phyloP scores from a whole-genome alignment of 306 rosid species.

The Neltuma alba region DNA sequence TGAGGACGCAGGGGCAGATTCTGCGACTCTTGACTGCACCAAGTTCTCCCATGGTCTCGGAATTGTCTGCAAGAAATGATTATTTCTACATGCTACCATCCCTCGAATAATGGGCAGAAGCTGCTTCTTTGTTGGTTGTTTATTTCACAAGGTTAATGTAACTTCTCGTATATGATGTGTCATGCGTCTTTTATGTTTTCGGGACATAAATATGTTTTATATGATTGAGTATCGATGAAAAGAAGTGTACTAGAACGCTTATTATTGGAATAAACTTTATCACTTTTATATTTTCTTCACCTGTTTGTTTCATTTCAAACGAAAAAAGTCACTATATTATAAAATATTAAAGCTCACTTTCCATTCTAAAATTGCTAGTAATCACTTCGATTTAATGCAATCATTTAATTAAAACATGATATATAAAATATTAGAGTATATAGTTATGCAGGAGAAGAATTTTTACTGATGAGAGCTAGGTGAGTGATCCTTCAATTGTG shows the following conservation, averaged over 20 bases:
- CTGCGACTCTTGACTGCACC: too few species aligned
- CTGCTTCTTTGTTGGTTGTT: background rate
- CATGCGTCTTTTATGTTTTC: background rate
- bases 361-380: background rate
- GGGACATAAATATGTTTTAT: background rate
- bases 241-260: background rate
- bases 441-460: background rate
- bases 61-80: too few species aligned
- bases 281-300: background rate
- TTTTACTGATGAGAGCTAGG: too few species aligned
- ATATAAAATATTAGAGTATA: background rate
- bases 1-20: too few species aligned
- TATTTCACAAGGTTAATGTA: background rate
- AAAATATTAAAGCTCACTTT: background rate
- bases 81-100: background rate
- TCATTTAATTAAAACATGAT: background rate
- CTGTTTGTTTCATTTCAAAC: background rate
- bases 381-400: background rate
- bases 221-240: background rate
- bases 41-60: too few species aligned
- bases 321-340: background rate
- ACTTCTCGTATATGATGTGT: background rate
- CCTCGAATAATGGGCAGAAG: background rate
- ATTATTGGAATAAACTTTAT: background rate
- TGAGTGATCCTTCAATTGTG: too few species aligned